These are phyloP conservation scores for Blastocrithidia nonstop DNA, from an alignment of 208 protist species.

Conservation along the genomic window DNA sequence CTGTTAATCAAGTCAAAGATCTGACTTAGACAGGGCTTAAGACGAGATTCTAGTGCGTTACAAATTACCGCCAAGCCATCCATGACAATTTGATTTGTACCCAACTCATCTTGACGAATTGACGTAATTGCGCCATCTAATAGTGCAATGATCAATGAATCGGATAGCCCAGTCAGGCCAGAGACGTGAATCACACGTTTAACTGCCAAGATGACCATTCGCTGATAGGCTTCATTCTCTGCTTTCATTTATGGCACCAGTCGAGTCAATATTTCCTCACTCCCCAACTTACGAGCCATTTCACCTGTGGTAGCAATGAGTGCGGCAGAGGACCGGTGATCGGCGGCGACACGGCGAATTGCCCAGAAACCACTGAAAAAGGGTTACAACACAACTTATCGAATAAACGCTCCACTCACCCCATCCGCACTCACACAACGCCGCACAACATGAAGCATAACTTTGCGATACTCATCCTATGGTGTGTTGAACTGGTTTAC, in stretches of 20 bases:
- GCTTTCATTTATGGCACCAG: constrained; percentile 97
- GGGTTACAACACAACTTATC: constrained; percentile 75
- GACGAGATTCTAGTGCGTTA: constrained; percentile 85
- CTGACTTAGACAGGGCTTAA: constrained; percentile 90
- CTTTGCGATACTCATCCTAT: constrained; percentile 98
- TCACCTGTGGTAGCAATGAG: constrained; percentile 94
- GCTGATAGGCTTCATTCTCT: constrained; percentile 94
- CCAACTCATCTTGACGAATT: constrained; percentile 93
- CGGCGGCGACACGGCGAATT: constrained; percentile 91
- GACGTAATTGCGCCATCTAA: constrained; percentile 95
- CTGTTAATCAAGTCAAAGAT: constrained; percentile 94
- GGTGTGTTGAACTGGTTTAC: constrained; percentile 88
- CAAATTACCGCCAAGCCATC: constrained; percentile 91
- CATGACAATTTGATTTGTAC: constrained; percentile 71
- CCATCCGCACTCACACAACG: constrained; percentile 96
- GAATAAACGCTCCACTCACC: constrained; percentile 88
- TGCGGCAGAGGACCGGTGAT: constrained; percentile 83
- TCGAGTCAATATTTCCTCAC: constrained; percentile 80
- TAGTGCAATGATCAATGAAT: constrained; percentile 86
- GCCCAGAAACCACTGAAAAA: constrained; percentile 93
- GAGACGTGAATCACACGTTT: constrained; percentile 59
- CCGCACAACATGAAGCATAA: constrained; percentile 96
- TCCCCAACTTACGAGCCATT: constrained; percentile 93
- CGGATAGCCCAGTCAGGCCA: constrained; percentile 84
- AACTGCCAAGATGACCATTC: constrained; percentile 90